These are phyloP conservation scores for Anthracocystis panici-leucophaei DNA, from an alignment of 1,284 basidiomycete genomes.

Conservation along the genomic window DNA sequence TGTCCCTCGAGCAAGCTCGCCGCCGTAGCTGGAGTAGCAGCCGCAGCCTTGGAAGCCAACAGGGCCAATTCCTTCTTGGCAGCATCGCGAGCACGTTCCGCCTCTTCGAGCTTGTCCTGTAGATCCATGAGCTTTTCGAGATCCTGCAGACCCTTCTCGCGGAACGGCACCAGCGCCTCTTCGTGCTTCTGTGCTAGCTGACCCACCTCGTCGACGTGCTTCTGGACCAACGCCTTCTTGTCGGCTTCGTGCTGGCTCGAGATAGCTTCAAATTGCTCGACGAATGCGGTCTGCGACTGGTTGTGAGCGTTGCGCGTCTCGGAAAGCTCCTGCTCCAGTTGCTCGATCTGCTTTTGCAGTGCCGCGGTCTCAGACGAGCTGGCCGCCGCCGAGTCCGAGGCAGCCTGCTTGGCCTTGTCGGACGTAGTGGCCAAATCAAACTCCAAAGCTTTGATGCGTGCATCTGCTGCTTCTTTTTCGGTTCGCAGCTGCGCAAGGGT, in stretches of 20 bases:
- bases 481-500: conserved; percentile 25
- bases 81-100: conserved; percentile 48
- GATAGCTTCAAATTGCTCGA: conserved; percentile 50
- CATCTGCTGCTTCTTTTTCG: conserved; percentile 40
- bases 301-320: conserved; percentile 42
- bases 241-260: conserved; percentile 32
- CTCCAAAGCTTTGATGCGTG: conserved; percentile 31
- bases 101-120: conserved; percentile 52
- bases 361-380: conserved; percentile 29
- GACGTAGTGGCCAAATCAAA: conserved; percentile 32
- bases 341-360: conserved; percentile 36
- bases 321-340: conserved; percentile 41
- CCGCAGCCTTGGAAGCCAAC: conserved; percentile 33
- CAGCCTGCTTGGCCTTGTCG: conserved; percentile 44
- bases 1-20: conserved; percentile 32
- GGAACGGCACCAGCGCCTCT: conserved; percentile 25
- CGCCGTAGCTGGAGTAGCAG: conserved; percentile 27
- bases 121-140: conserved; percentile 49
- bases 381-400: conserved; percentile 26
- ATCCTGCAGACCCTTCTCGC: conserved; percentile 44
- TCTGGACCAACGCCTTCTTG: conserved; percentile 40
- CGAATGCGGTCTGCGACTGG: conserved; percentile 49
- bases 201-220: conserved; percentile 45
- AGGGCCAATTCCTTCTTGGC: conserved; percentile 28
- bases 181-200: conserved; percentile 37